Percentiles rank a stretch among this genome's conserved stretches.
Evolutionary conservation across 768 basidiomycete species (phyloP).

Genomic region (Crepidotus variabilis): DNA sequence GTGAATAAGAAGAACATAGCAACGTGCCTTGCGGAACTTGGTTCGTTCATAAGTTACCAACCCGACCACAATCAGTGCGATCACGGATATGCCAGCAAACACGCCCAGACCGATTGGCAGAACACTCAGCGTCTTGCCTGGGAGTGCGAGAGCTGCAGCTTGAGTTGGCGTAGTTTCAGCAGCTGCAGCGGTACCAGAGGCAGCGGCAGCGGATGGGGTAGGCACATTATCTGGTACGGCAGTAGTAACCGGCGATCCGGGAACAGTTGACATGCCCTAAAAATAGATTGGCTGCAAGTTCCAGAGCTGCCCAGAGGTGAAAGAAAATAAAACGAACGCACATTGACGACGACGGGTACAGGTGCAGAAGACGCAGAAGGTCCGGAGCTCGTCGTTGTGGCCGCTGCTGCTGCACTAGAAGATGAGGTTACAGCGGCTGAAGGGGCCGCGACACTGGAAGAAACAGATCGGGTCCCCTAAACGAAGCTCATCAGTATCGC

Average conservation of each 20-base stretch:
- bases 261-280: background rate
- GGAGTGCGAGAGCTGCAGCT: conserved; percentile 51
- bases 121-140: conserved; percentile 71
- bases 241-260: conserved; percentile 4
- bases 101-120: conserved; percentile 82
- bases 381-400: background rate
- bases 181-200: conserved; percentile 30
- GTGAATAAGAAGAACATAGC: background rate
- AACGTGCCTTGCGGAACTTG: conserved; percentile 75
- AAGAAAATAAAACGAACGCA: background rate
- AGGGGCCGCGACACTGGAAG: conserved; percentile 10
- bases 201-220: conserved; percentile 14
- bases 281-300: background rate
- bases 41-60: conserved; percentile 87
- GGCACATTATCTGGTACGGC: conserved; percentile 12
- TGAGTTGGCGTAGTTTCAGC: conserved; percentile 29
- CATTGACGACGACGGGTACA: conserved; percentile 9
- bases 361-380: conserved; percentile 1
- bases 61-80: conserved; percentile 76
- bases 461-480: background rate
- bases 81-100: conserved; percentile 81
- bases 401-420: conserved; percentile 3
- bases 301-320: background rate
- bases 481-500: background rate
- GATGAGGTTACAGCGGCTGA: conserved; percentile 14